Evolutionary conservation across 1,139 yeast genomes (phyloP).

Genomic region (Zygosaccharomyces sapae): DNA sequence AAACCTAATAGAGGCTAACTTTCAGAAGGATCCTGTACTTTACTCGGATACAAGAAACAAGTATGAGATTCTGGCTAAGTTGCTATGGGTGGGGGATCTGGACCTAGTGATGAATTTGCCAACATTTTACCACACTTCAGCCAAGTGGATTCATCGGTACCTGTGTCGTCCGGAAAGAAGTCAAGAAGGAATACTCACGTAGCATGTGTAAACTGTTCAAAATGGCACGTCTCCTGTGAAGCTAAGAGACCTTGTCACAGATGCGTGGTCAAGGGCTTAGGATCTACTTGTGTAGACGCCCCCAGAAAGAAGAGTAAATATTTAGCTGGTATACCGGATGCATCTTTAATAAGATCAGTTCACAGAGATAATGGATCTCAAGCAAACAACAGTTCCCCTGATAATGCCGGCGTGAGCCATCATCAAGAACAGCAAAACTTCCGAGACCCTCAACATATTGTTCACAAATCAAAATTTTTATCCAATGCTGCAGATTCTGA

Average conservation of each 20-base stretch:
- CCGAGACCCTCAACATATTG: conserved; percentile 22
- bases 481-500: conserved; percentile 79
- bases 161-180: conserved; percentile 6
- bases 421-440: conserved; percentile 17
- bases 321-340: conserved; percentile 52
- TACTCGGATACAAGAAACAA: neutral
- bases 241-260: conserved; percentile 75
- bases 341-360: conserved; percentile 18
- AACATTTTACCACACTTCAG: neutral
- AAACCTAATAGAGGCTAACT: neutral
- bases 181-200: conserved; percentile 54
- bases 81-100: neutral
- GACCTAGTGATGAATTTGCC: neutral
- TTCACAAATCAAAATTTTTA: conserved; percentile 42
- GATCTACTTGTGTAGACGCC: conserved; percentile 79
- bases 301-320: conserved; percentile 85
- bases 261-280: conserved; percentile 67
- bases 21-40: neutral
- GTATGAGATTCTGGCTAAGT: neutral
- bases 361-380: conserved; percentile 5
- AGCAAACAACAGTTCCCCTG: neutral
- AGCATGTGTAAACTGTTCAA: conserved; percentile 84
- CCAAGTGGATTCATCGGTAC: neutral
- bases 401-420: neutral
- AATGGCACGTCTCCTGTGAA: conserved; percentile 86